Evolutionary conservation across 257 asterid species (phyloP).

Genomic region (Haberlea rhodopensis): DNA sequence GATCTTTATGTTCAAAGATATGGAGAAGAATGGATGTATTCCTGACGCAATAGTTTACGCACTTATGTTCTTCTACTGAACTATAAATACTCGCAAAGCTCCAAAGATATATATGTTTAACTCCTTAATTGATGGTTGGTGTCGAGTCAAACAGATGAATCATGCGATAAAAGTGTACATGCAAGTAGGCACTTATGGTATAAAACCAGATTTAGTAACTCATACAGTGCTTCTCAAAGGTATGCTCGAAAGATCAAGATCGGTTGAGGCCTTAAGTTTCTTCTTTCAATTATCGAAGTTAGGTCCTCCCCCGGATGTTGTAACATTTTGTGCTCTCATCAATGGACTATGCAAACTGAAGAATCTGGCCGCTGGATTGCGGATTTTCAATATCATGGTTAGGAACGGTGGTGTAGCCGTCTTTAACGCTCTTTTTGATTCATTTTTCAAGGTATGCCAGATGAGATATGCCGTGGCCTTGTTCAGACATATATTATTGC

Average conservation of each 20-base stretch:
- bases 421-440: constrained; percentile 38
- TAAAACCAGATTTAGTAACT: constrained; percentile 40
- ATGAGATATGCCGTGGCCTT: constrained; percentile 32
- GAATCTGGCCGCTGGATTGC: constrained; percentile 31
- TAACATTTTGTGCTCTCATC: constrained; percentile 36
- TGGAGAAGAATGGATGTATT: constrained; percentile 29
- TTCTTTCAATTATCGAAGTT: constrained; percentile 39
- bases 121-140: constrained; percentile 41
- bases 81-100: constrained; percentile 26
- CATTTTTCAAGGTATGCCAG: constrained; percentile 31
- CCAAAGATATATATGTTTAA: constrained; percentile 37
- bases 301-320: constrained; percentile 38
- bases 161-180: constrained; percentile 27
- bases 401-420: constrained; percentile 32
- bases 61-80: constrained; percentile 29
- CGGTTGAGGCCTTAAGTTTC: constrained; percentile 25
- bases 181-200: constrained; percentile 28
- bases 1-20: constrained; percentile 26
- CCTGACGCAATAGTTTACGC: constrained; percentile 31
- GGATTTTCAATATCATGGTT: constrained; percentile 34
- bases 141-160: constrained; percentile 34
- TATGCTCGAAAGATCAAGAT: constrained; percentile 29
- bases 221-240: constrained; percentile 32
- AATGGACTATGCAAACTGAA: constrained; percentile 41
- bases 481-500: constrained; percentile 29